Evolutionary conservation across 108 stramenopile species (phyloP).

Genomic region (Nitzschia palea): DNA sequence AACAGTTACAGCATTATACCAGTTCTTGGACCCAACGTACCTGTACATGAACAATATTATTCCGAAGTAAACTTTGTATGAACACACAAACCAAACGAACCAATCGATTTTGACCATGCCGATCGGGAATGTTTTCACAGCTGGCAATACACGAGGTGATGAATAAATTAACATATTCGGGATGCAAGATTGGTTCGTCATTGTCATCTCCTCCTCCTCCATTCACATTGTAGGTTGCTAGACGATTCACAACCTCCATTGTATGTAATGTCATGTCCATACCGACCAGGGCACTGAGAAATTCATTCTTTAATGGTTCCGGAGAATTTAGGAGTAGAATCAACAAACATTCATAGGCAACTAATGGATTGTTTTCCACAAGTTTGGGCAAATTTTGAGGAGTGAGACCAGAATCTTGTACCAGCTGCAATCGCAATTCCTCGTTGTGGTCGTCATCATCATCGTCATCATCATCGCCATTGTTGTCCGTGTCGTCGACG

Average conservation of each 20-base stretch:
- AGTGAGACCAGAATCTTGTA: slow-evolving; percentile 79
- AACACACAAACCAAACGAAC: slow-evolving; percentile 98
- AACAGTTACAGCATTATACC: background rate
- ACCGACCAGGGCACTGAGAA: slow-evolving; percentile 89
- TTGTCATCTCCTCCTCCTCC: slow-evolving; percentile 14
- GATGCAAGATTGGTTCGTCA: slow-evolving; percentile 74
- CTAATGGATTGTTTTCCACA: slow-evolving; percentile 95
- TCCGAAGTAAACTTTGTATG: slow-evolving; percentile 92
- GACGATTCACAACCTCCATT: slow-evolving; percentile 96
- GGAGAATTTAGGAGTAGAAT: slow-evolving; percentile 64
- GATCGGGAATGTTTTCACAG: slow-evolving; percentile 93
- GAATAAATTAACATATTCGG: slow-evolving; percentile 95
- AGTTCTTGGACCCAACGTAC: slow-evolving; percentile 33
- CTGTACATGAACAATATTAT: slow-evolving; percentile 90
- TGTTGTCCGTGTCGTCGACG: slow-evolving; percentile 18
- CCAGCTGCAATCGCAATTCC: slow-evolving; percentile 42
- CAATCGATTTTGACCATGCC: slow-evolving; percentile 91
- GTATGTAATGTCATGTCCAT: slow-evolving; percentile 97
- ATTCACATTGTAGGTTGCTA: slow-evolving; percentile 59
- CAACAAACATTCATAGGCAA: slow-evolving; percentile 91
- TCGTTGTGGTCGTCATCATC: slow-evolving; percentile 12
- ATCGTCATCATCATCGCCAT: too few relatives aligned
- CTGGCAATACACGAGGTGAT: slow-evolving; percentile 94
- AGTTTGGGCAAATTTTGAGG: slow-evolving; percentile 89
- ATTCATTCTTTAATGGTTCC: slow-evolving; percentile 69